phyloP scores from a whole-genome alignment of 768 basidiomycete genomes.

The Mycena maculata region DNA sequence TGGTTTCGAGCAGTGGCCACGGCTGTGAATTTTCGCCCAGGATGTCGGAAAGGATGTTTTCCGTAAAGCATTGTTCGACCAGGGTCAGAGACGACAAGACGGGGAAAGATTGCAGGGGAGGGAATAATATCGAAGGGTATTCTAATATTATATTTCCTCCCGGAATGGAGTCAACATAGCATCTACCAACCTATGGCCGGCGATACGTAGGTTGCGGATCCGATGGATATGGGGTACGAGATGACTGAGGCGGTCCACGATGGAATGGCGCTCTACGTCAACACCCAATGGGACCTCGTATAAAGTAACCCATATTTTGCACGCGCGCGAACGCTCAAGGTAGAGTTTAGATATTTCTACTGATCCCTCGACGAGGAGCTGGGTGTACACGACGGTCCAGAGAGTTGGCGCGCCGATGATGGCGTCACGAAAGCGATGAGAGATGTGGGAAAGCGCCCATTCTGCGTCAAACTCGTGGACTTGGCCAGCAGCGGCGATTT shows the following conservation, averaged over 20 bases:
- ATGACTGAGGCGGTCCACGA: neutral
- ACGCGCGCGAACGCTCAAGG: conserved; percentile 5
- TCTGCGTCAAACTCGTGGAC: neutral
- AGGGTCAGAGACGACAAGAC: conserved; percentile 7
- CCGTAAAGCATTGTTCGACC: conserved; percentile 6
- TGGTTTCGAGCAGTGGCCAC: neutral
- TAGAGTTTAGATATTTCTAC: neutral
- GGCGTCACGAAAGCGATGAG: neutral
- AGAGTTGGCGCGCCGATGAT: neutral
- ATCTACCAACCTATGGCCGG: neutral
- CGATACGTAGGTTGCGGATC: neutral
- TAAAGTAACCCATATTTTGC: neutral
- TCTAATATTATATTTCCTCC: neutral
- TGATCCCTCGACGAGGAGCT: neutral
- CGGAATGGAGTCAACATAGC: neutral
- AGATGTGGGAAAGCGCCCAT: neutral
- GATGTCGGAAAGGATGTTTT: neutral
- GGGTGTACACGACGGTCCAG: neutral
- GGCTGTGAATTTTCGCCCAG: neutral
- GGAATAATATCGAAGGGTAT: neutral
- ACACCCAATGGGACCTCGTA: neutral
- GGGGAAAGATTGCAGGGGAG: conserved; percentile 1
- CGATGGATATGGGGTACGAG: neutral
- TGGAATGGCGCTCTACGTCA: neutral
- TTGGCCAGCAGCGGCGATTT: conserved; percentile 3